phyloP scores from a whole-genome alignment of 2,329 filamentous ascomycete species.

The Beauveria sp. region DNA sequence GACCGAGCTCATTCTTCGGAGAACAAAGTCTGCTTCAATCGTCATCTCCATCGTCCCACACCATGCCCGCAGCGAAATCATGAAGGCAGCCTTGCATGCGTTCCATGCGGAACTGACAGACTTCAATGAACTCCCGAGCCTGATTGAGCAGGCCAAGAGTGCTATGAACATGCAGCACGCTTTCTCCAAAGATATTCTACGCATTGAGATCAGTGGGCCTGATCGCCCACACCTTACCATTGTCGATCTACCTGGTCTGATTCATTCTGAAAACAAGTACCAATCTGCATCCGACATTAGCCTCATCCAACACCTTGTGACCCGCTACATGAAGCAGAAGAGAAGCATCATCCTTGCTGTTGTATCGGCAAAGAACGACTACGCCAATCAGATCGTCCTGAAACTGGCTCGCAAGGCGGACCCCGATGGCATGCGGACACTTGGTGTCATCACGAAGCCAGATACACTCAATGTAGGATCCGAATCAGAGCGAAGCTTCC shows the following conservation, averaged over 20 bases:
- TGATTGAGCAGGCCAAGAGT: no score
- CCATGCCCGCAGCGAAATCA: no score
- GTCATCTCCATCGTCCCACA: no score
- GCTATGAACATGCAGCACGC: no score
- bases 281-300: conserved; percentile 27
- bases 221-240: conserved; percentile 32
- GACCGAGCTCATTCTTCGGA: conserved; percentile 43
- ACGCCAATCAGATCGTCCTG: no score
- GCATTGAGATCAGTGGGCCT: conserved; percentile 18
- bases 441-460: conserved; percentile 47
- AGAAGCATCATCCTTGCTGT: conserved; percentile 40
- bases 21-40: no score
- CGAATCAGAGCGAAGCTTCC: neutral
- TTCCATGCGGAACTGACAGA: conserved; percentile 17
- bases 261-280: conserved; percentile 27
- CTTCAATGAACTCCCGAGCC: conserved; percentile 16
- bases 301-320: conserved; percentile 28
- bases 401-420: no score
- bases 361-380: conserved; percentile 25
- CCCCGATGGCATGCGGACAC: no score
- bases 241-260: conserved; percentile 40
- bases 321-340: conserved; percentile 30
- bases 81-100: no score
- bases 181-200: conserved; percentile 20
- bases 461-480: neutral